Base-by-base conservation (phyloP, 768 basidiomycete genomes). In the Boletus subparvulus region DNA sequence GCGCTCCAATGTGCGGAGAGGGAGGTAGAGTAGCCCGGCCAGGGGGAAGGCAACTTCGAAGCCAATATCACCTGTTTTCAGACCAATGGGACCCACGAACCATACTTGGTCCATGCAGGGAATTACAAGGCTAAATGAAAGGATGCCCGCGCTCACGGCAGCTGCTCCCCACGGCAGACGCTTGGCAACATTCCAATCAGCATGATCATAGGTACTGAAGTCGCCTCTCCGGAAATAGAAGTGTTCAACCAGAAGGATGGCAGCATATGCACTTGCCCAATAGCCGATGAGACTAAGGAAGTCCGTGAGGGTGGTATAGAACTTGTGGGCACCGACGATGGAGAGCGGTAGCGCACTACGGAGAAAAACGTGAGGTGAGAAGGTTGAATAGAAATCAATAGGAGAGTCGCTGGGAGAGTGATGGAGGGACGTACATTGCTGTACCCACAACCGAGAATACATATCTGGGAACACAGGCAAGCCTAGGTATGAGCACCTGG, bases 91-190 rank as follows among this genome's bases (percentile, higher is more conserved):
- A 1, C 90, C 90, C 4, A 73, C 70, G 65, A 82, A 91, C 83
- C 84, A 90, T 14, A 75, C 80, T 63, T 92, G 88, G 55, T 80
- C 74, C 83, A 92, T 92, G 48, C 76, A 83, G 6, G 86, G 83
- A 6, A 90, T 73, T 24, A 85, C 72, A 21, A 89, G 74, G 8
- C 73, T 82, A 52, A 84, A 83, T 3, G 83, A 75, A 13, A 81
- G 73, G 0, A 75, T 53, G 47, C 77, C 77, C 0, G 89, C 78
- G 0, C 75, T 53, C 6, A 88, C 60, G 3, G 87, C 88, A 4
- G 90, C 84, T 21, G 78, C 61, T 3, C 90, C 90, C 14, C 77
- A 73, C 0, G 90, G 89, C 4, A 92, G 77, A 28, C 70, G 69
- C 13, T 62, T 65, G 7, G 81, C 74, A 36, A 74, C 70, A 64